Evolutionary conservation across 2,329 filamentous ascomycete species (phyloP), one percentile per base, ranked within the genome.

Genomic region (Cladosporium sp.): DNA sequence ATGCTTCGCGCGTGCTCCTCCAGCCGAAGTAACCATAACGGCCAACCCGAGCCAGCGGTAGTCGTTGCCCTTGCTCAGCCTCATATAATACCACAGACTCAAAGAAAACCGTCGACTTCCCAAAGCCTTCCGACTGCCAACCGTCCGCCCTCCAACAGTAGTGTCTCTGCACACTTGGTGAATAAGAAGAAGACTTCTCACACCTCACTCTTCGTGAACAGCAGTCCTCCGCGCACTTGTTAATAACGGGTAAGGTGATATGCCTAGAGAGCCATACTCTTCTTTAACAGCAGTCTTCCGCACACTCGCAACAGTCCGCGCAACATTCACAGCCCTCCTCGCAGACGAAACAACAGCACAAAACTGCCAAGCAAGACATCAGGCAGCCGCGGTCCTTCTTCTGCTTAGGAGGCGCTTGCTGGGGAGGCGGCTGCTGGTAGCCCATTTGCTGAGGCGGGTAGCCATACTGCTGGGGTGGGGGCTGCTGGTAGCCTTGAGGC

Each of bases 251-350:
- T 25, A 3, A 25, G 25, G 6, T 25, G 25, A 25, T 25, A 25
- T 25, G 25, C n/a, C n/a, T n/a, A n/a, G n/a, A n/a, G n/a, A n/a
- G n/a, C n/a, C n/a, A n/a, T n/a, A n/a, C 25, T 25, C 25, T 25
- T 25, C 6, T 59, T 36, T 65, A 71, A 61, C 67, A 72, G 61
- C 69, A 72, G 49, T 70, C 70, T 57, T 66, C 70, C 55, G 73
- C 78, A 70, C 80, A 83, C 60, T 82, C 82, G 66, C 81, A 81
- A 70, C 83, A 85, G 5, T 86, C 84, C n/a, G 79, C 74, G 68
- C 84, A 86, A 73, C 83, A 86, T 70, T 86, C 84, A 66, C 84
- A 87, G 28, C 80, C 78, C 72, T 86, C 84, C 68, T 86, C 84
- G 66, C 82, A 85, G 28, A 87, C 76, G 72, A 84, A 87, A 68